Evolutionary conservation across 345 rosid genomes (phyloP), one percentile per base, ranked within the genome.

Genomic region (Pistacia atlantica): DNA sequence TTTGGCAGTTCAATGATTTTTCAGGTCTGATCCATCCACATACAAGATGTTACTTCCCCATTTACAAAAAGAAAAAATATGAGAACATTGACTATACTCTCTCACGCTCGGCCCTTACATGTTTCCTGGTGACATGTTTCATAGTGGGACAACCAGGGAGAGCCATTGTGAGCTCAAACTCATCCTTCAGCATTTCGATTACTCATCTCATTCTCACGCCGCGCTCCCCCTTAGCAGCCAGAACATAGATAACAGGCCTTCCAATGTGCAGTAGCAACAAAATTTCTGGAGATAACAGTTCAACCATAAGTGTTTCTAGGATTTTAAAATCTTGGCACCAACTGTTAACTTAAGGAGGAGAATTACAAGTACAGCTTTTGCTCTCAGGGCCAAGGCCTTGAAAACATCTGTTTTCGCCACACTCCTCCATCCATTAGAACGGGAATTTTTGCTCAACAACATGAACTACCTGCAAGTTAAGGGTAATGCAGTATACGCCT

Each of bases 311-410:
- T 1, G 2, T 54, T 54, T 54, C 7, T 16, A 16, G 2, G 55
- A 10, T 51, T 51, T 51, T 16, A 13, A 14, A 54, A 4, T 54
- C 57, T 54, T 54, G 57, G 18, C 57, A 54, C 17, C n/a, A 54
- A 1, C 3, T 14, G 33, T 31, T 31, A 31, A 2, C 8, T 1
- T 2, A 14, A 14, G 12, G n/a, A 14, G 57, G 17, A 54, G 17
- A 14, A 54, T 54, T 83, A 92, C 99, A 67, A 95, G 94, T 69
- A 95, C 91, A 78, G 96, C 93, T 85, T 89, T 84, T 22, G 97
- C 99, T 17, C 97, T 94, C 1, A 91, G 94, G 16, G 97, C 93
- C 73, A 95, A 79, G 0, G 99, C 96, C 84, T 93, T 93, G 88
- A 95, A 92, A 80, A 95, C 83, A 74, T 95, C 94, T 0, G 96